Base-by-base conservation (phyloP, 768 basidiomycete genomes). In the Lenzites betulinus region DNA sequence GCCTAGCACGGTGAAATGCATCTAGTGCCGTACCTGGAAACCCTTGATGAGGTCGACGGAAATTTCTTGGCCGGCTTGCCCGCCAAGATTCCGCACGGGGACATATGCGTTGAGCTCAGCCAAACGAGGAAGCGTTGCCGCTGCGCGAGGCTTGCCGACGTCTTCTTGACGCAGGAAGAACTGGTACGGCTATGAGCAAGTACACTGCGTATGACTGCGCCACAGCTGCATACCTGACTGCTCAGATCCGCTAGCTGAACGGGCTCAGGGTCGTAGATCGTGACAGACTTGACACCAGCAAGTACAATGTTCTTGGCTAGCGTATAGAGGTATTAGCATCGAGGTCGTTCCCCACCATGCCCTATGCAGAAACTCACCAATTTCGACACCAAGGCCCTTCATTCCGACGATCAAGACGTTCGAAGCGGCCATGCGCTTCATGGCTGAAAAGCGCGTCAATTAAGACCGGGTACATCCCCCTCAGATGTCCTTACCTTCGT, bases 351-450 rank as follows among this genome's bases (percentile, higher is more conserved):
- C 33, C 51, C 41, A 33, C 15, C 1, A 54, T 16, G 15, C 15
- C 44, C 22, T 15, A 47, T 59, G 48, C 20, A 58, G 49, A 33
- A 12, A 64, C 67, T 66, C 67, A 87, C 95, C 96, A 69, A 98
- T 97, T 76, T 99, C 97, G 59, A 92, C 92, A 46, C 97, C 96
- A 59, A 99, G 76, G 54, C 97, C 97, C 59, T 90, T 88, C 70
- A 94, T 76, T 11, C 97, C 97, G 47, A 97, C 88, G 64, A 99
- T 86, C 63, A 99, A 84, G 42, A 98, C 90, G 71, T 97, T 97
- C 38, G 95, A 98, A 16, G 84, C 80, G 7, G 97, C 96, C 97
- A 99, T 98, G 71, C 88, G 89, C 82, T 97, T 97, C 97, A 98
- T 98, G 46, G 96, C 96, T 98, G 66, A n/a, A 47, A 26, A 46